Conservation (phyloP, 1,139 yeast genomes). For the Meyerozyma smithsonii region DNA sequence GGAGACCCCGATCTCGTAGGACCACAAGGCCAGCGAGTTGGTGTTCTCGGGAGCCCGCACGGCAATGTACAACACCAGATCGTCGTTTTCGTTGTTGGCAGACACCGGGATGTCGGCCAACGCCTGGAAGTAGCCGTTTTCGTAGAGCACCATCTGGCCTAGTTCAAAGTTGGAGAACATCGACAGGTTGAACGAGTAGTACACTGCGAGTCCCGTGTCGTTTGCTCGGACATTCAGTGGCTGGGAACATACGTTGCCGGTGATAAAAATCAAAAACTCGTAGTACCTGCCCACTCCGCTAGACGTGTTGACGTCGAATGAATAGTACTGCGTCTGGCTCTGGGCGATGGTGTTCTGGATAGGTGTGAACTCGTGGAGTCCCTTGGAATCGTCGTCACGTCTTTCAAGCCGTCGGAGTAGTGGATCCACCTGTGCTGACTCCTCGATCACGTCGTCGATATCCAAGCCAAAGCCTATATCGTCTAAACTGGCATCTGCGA, state of each 20-base stretch:
- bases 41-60: slow-evolving; percentile 43
- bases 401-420: neutral
- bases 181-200: slow-evolving; percentile 45
- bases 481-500: slow-evolving; percentile 3
- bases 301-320: slow-evolving; percentile 43
- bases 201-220: slow-evolving; percentile 42
- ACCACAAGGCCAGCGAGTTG: slow-evolving; percentile 41
- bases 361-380: slow-evolving; percentile 43
- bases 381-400: slow-evolving; percentile 16
- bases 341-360: slow-evolving; percentile 33
- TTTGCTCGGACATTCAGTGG: slow-evolving; percentile 30
- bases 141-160: slow-evolving; percentile 29
- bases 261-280: slow-evolving; percentile 51
- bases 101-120: slow-evolving; percentile 37
- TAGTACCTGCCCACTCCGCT: slow-evolving; percentile 45
- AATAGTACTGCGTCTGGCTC: slow-evolving; percentile 38
- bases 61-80: slow-evolving; percentile 40
- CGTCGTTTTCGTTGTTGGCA: slow-evolving; percentile 10
- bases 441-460: slow-evolving; percentile 9
- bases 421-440: neutral
- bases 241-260: slow-evolving; percentile 55
- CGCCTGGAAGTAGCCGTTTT: slow-evolving; percentile 53
- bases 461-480: slow-evolving; percentile 11
- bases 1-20: slow-evolving; percentile 67
- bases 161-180: slow-evolving; percentile 28